Base-by-base conservation (phyloP, 306 rosid species). In the Styphnolobium japonicum region DNA sequence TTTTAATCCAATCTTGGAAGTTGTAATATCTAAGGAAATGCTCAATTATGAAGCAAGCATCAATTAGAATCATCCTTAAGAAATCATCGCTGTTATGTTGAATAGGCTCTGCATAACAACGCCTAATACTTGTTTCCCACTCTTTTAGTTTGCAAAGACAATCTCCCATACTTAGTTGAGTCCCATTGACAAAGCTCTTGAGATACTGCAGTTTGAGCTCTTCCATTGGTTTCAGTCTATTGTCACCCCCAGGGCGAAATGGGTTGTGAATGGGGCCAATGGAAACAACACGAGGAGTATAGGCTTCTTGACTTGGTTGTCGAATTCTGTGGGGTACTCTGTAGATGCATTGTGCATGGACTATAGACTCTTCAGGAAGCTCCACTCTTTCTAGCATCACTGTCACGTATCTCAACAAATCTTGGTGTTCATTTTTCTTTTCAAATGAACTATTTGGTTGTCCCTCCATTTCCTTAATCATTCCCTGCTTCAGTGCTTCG, bases 41-140 rank as follows among this genome's bases (percentile, higher is more conserved):
- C 15, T 80, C 79, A 62, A 80, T 62, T 16, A 80, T 62, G 58
- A 80, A 80, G 10, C 83, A 49, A 22, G 79, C 73, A 11, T 80
- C 78, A 63, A 62, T 9, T 0, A 80, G 9, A 16, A 71, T 27
- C 46, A 80, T 80, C 27, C 55, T 25, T 16, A 80, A 23, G 73
- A 76, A 75, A 45, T 45, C 71, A 46, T 75, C 34, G 18, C 62
- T 61, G 3, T 12, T 8, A 5, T 16, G 12, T 36, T 10, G 33
- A 40, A 75, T 5, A 3, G 34, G 42, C 21, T 43, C 60, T 43
- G 45, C 57, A 6, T 75, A 75, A 16, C 70, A 60, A 2, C 8
- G 4, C 16, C 79, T 18, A 11, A 75, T 75, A 1, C 11, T 29
- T 1, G 4, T 7, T 60, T 75, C 70, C 58, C 45, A 45, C 4